These are phyloP conservation scores for Fusarium acutatum DNA, from an alignment of 2,329 filamentous ascomycete species.

Conservation along the genomic window DNA sequence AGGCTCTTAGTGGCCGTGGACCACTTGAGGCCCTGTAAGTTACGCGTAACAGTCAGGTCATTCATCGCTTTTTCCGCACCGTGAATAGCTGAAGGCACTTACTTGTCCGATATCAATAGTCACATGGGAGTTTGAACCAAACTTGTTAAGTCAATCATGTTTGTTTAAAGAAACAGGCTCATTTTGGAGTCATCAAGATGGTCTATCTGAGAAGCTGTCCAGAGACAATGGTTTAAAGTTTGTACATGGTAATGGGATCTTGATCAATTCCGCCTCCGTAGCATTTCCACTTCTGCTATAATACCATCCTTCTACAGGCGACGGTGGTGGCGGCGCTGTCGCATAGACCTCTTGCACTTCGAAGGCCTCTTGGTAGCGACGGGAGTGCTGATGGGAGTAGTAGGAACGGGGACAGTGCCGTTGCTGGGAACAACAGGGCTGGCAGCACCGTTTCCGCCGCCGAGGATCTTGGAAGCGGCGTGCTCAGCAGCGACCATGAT, in stretches of 20 bases:
- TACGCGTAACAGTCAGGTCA: accelerated
- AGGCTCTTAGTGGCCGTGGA: background rate
- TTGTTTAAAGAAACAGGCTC: background rate
- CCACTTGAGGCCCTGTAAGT: background rate
- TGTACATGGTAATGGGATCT: constrained; percentile 9
- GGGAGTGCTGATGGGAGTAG: background rate
- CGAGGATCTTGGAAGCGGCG: constrained; percentile 51
- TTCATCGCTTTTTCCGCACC: background rate
- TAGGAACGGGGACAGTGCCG: background rate
- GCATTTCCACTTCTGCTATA: background rate
- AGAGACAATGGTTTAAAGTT: constrained; percentile 11
- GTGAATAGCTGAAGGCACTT: background rate
- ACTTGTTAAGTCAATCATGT: background rate
- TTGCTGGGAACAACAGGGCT: constrained; percentile 11
- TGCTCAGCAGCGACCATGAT: constrained; percentile 72
- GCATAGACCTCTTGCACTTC: constrained; percentile 7
- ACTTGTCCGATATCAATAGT: background rate
- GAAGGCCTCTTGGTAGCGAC: constrained; percentile 4
- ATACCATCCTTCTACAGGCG: background rate
- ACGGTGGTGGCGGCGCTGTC: constrained; percentile 1
- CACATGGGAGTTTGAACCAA: accelerated
- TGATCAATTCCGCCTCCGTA: background rate
- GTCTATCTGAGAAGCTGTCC: constrained; percentile 11
- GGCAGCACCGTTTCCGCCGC: background rate
- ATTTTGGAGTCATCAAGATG: background rate